Base-by-base conservation (phyloP, 208 protist genomes). In the Leishmania guyanensis region DNA sequence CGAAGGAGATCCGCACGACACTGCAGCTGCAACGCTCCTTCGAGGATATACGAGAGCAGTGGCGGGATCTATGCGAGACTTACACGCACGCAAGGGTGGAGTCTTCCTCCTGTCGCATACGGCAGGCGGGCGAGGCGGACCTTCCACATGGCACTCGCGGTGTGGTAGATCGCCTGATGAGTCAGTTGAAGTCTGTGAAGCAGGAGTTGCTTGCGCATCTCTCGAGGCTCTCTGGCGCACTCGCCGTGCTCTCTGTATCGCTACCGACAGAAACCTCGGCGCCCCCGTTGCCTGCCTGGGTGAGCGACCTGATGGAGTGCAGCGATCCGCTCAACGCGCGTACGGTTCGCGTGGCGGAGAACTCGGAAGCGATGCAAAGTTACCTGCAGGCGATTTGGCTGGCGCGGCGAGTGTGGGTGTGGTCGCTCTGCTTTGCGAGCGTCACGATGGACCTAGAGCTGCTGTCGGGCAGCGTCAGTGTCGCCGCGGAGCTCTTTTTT, bases 181-280 rank as follows among this genome's bases (percentile, higher is more conserved):
- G 88, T 43, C 93, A 97, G 81, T 58, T 95, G 74, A 94, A 92
- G 65, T 83, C 89, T 0, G 75, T 97, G 33, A 92, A 94, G 73
- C 91, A 94, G 83, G 91, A 97, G 71, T 78, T 97, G 39, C 69
- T 93, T 1, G 77, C 86, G 4, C 86, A 89, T 51, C 65, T 89
- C 43, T 83, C 81, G 5, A 26, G 56, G 54, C 60, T 75, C 29
- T 51, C 43, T 62, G 12, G 22, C 20, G 14, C 70, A n/a, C 26
- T 60, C 20, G 51, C 33, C 50, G 29, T 16, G 5, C 14, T 51
- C 6, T 8, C 70, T 75, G 51, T 20, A 39, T 22, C 53, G 36
- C 53, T 51, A 16, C 33, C 54, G 56, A 54, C 20, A 5, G 56
- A 3, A 43, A 53, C 48, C 5, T 14, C 58, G 0, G 26, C 14